Conservation (phyloP, 1,284 basidiomycete species). For the Ustilago loliicola region DNA sequence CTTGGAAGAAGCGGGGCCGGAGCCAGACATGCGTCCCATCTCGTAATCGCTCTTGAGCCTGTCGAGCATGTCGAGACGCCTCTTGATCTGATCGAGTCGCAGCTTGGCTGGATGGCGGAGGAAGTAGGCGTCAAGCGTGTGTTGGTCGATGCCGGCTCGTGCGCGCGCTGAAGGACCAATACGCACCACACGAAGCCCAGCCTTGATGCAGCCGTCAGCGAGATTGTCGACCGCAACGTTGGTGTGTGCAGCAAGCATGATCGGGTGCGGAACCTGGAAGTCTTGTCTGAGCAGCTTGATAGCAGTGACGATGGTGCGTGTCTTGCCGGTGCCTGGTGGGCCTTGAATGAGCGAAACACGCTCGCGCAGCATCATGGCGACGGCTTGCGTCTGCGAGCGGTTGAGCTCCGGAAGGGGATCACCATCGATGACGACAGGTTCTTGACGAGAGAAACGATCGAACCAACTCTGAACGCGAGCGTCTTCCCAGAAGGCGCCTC, state of each 20-base stretch:
- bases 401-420: constrained; percentile 85
- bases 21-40: constrained; percentile 22
- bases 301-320: constrained; percentile 88
- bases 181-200: constrained; percentile 81
- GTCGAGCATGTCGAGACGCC: constrained; percentile 38
- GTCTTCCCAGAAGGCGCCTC: constrained; percentile 76
- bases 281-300: constrained; percentile 86
- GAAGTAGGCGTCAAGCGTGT: constrained; percentile 80
- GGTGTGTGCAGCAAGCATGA: constrained; percentile 91
- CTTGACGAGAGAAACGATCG: constrained; percentile 71
- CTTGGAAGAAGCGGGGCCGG: not conserved
- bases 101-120: constrained; percentile 76
- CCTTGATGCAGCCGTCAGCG: constrained; percentile 76
- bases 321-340: constrained; percentile 96
- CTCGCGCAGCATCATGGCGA: constrained; percentile 87
- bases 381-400: constrained; percentile 82
- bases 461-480: constrained; percentile 70
- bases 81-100: constrained; percentile 71
- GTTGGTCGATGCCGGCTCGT: constrained; percentile 75
- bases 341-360: constrained; percentile 87
- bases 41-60: constrained; percentile 45
- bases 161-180: constrained; percentile 76
- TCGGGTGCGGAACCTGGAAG: constrained; percentile 84
- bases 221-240: constrained; percentile 96
- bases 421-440: constrained; percentile 80